A percentile compares a stretch with the other conserved stretches of the same genome.
phyloP scores from a whole-genome alignment of 331 rosid species.

The Spiraea crenata region DNA sequence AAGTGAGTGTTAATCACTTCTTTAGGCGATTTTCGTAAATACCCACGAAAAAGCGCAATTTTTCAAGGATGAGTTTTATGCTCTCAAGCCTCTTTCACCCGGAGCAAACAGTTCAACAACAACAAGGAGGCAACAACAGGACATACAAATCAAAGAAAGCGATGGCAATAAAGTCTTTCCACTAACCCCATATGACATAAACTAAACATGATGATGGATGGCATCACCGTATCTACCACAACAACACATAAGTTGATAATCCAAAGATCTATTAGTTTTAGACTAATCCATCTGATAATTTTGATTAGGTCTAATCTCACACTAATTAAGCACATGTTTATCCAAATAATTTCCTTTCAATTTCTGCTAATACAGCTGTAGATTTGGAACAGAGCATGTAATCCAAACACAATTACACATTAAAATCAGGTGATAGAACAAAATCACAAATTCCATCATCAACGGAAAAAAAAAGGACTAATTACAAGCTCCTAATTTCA shows the following conservation, averaged over 20 bases:
- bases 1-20: background rate
- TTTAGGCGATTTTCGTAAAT: too few relatives aligned
- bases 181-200: constrained; percentile 22
- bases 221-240: constrained; percentile 32
- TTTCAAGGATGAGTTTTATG: background rate
- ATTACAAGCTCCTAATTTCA: background rate
- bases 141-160: background rate
- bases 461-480: background rate
- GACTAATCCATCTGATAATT: background rate
- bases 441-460: constrained; percentile 15
- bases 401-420: background rate
- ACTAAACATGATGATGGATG: constrained; percentile 22
- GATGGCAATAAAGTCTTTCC: constrained; percentile 47
- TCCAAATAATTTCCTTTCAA: background rate
- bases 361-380: background rate
- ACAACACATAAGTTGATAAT: constrained; percentile 7
- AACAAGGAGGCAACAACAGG: background rate
- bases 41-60: background rate
- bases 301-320: constrained; percentile 8
- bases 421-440: constrained; percentile 13
- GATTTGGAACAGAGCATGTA: background rate
- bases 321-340: background rate
- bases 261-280: background rate
- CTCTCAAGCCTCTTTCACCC: background rate
- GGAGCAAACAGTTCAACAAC: background rate